These are phyloP conservation scores for Clavispora vitiphila DNA, from an alignment of 805 yeast species.

Conservation along the genomic window DNA sequence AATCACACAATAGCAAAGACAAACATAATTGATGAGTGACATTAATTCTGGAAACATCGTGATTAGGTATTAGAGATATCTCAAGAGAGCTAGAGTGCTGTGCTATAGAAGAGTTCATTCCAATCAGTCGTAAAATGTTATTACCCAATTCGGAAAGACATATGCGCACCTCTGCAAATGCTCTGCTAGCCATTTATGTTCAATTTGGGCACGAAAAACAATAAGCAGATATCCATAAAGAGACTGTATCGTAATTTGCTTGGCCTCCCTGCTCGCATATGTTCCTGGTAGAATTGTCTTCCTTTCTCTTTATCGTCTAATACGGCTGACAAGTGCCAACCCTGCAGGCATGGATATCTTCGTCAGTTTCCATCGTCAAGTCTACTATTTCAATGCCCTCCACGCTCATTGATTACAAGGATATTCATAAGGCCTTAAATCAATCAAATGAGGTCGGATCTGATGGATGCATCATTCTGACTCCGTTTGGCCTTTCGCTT, in stretches of 20 bases:
- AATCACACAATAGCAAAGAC: background rate
- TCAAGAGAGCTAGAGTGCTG: too few relatives aligned
- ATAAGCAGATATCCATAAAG: background rate
- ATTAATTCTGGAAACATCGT: too few relatives aligned
- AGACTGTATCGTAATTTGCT: too few relatives aligned
- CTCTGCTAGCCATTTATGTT: background rate
- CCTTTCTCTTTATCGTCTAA: too few relatives aligned
- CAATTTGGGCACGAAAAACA: background rate
- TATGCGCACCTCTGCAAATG: background rate
- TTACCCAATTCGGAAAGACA: background rate
- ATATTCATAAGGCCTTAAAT: conserved; percentile 10
- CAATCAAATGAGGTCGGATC: background rate
- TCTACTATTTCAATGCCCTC: conserved; percentile 8
- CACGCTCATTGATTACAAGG: conserved; percentile 10
- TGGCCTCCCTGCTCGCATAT: too few relatives aligned
- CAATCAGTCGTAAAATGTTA: background rate
- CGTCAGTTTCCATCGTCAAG: background rate
- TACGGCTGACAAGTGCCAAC: too few relatives aligned
- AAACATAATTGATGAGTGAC: too few relatives aligned
- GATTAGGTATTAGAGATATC: too few relatives aligned
- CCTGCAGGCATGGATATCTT: background rate
- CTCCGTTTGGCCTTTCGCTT: conserved; percentile 55
- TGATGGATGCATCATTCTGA: conserved; percentile 25
- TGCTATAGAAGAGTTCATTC: too few relatives aligned
- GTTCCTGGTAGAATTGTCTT: too few relatives aligned